phyloP scores from a whole-genome alignment of 2,329 filamentous ascomycete species.

The Cytospora piceae region DNA sequence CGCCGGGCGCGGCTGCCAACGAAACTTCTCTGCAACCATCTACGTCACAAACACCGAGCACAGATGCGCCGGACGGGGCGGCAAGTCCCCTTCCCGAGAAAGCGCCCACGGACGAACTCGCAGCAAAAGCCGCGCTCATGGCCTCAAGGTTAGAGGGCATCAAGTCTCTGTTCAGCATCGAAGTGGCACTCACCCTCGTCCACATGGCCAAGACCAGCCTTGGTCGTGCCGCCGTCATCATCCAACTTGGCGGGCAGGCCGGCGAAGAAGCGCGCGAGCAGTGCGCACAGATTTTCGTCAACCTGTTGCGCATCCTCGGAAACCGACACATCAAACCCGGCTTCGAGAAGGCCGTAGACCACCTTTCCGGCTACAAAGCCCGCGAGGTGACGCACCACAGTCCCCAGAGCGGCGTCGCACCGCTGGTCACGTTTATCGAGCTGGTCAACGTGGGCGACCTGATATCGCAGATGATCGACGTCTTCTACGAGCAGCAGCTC shows the following conservation, averaged over 20 bases:
- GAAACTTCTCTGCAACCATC: constrained; percentile 46
- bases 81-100: constrained; percentile 57
- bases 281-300: constrained; percentile 87
- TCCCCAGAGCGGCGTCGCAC: constrained; percentile 73
- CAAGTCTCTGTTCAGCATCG: constrained; percentile 92
- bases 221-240: constrained; percentile 82
- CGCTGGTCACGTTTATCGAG: constrained; percentile 93
- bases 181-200: constrained; percentile 87
- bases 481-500: constrained; percentile 96
- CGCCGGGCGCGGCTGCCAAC: constrained; percentile 35
- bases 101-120: constrained; percentile 86
- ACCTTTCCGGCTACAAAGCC: constrained; percentile 89
- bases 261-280: constrained; percentile 85
- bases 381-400: constrained; percentile 76
- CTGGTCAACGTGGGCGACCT: constrained; percentile 97
- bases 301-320: constrained; percentile 81
- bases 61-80: constrained; percentile 45
- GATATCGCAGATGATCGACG: constrained; percentile 98
- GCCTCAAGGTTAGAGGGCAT: constrained; percentile 93
- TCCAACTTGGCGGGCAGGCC: constrained; percentile 75
- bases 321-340: constrained; percentile 87
- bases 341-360: constrained; percentile 89
- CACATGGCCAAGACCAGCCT: constrained; percentile 87
- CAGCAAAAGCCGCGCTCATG: constrained; percentile 98
- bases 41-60: constrained; percentile 54